Percentiles rank a stretch among this genome's conserved stretches.
These are phyloP conservation scores for Thozetella sp. DNA, from an alignment of 495 filamentous ascomycete genomes.

Conservation along the genomic window DNA sequence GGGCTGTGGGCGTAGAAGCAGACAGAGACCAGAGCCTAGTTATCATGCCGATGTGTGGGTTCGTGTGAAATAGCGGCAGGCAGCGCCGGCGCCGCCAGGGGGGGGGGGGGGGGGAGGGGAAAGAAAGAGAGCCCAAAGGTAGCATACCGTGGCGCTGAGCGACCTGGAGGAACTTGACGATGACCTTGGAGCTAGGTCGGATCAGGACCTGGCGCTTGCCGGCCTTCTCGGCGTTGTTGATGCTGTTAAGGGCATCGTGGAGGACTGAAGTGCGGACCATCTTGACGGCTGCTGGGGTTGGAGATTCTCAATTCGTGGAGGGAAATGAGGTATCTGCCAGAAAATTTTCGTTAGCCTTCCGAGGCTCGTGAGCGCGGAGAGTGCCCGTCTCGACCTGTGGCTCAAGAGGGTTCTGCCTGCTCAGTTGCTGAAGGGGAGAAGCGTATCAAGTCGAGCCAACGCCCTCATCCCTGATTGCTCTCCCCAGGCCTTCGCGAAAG, in stretches of 20 bases:
- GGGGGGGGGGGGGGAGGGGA: slow-evolving; percentile 5
- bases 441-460: slow-evolving; percentile 61
- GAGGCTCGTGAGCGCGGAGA: slow-evolving; percentile 85
- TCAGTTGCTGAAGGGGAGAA: slow-evolving; percentile 71
- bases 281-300: slow-evolving; percentile 57
- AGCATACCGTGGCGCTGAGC: slow-evolving; percentile 99
- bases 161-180: slow-evolving; percentile 96
- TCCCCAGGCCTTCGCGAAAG: slow-evolving; percentile 50
- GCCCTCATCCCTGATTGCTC: slow-evolving; percentile 41
- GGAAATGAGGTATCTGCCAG: slow-evolving; percentile 76
- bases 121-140: slow-evolving; percentile 38
- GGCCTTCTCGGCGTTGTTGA: slow-evolving; percentile 99
- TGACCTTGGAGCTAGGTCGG: slow-evolving; percentile 96
- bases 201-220: slow-evolving; percentile 98
- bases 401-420: slow-evolving; percentile 87
- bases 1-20: slow-evolving; percentile 82
- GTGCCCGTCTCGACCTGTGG: slow-evolving; percentile 65
- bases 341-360: slow-evolving; percentile 71
- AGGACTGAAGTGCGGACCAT: slow-evolving; percentile 99
- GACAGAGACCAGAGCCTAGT: slow-evolving; percentile 92
- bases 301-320: slow-evolving; percentile 79
- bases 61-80: neutral
- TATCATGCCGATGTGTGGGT: slow-evolving; percentile 83
- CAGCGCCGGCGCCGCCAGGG: slow-evolving; percentile 1
- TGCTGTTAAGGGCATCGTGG: slow-evolving; percentile 98